Evolutionary conservation across 1,139 yeast species (phyloP), one percentile per base, ranked within the genome.

Genomic region (Saccharomyces hybrid): DNA sequence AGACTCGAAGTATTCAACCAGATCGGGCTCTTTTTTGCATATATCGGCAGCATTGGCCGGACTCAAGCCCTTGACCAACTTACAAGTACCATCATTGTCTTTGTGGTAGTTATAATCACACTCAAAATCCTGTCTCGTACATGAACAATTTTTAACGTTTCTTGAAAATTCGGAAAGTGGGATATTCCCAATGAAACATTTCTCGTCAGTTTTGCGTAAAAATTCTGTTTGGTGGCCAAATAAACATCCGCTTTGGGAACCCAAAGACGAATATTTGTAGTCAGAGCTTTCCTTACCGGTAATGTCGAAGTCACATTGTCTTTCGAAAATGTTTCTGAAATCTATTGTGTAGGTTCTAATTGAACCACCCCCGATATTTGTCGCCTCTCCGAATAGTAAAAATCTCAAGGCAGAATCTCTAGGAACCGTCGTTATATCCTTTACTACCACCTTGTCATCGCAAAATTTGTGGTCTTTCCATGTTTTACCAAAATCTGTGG

Each of bases 221-320:
- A 88, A 93, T 62, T 77, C 77, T 0, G 89, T 78, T 67, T 86
- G 87, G 64, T 88, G 98, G 2, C 99, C 99, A 73, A 93, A 91
- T 61, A 95, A 72, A 73, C 99, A 93, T 51, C 77, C 75, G 19
- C 78, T 74, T 53, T 73, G 74, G 8, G 96, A 93, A 63, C 86
- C 88, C 16, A 97, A 95, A 1, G 86, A 73, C 89, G 96, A 87
- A 63, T 81, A 85, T 62, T 85, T 96, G 66, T 82, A 93, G 67
- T 95, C 99, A 60, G 81, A 86, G 21, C 73, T 64, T 51, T 78
- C 78, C 2, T 84, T 79, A 60, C 81, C 73, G 48, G 81, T 82
- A 55, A 82, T 73, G 63, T 86, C 85, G 53, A 88, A 72, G 55
- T 75, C 77, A 74, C 97, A 93, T 69, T 86, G 89, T 63, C 93